Conservation (phyloP, 2,329 filamentous ascomycete genomes). For the Alternaria infectoria region DNA sequence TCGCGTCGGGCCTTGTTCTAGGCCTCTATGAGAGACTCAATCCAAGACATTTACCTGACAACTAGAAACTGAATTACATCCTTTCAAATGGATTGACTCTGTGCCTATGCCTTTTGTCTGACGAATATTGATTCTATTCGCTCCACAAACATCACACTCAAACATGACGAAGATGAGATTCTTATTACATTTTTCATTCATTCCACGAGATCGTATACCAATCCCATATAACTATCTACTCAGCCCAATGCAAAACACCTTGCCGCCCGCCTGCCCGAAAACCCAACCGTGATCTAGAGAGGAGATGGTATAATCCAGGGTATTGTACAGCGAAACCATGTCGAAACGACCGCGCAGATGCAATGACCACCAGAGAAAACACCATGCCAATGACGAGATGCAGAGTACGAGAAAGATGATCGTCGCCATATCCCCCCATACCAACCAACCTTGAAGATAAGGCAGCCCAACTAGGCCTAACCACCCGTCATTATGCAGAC, state of each 20-base stretch:
- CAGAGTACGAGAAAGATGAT: background rate
- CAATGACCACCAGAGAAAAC: conserved; percentile 3
- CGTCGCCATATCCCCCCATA: background rate
- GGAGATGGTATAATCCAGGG: conserved; percentile 47
- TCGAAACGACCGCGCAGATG: conserved; percentile 7
- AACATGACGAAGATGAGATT: background rate
- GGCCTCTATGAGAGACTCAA: background rate
- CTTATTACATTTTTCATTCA: background rate
- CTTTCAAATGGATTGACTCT: background rate
- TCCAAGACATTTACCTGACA: background rate
- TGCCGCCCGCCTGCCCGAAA: background rate
- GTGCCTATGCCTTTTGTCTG: background rate
- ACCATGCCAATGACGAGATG: conserved; percentile 1
- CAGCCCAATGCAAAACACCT: background rate
- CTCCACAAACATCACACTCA: background rate
- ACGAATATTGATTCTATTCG: background rate
- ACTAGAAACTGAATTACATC: background rate
- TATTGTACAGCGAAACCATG: conserved; percentile 40
- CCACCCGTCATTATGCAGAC: background rate
- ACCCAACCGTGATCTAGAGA: conserved; percentile 33
- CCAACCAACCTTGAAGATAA: background rate
- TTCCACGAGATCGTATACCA: background rate
- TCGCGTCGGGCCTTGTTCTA: background rate
- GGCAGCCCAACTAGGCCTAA: conserved; percentile 4
- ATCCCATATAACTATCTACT: background rate